Base-by-base conservation (phyloP, 352 stramenopile species). In the Globisporangium barbulae region DNA sequence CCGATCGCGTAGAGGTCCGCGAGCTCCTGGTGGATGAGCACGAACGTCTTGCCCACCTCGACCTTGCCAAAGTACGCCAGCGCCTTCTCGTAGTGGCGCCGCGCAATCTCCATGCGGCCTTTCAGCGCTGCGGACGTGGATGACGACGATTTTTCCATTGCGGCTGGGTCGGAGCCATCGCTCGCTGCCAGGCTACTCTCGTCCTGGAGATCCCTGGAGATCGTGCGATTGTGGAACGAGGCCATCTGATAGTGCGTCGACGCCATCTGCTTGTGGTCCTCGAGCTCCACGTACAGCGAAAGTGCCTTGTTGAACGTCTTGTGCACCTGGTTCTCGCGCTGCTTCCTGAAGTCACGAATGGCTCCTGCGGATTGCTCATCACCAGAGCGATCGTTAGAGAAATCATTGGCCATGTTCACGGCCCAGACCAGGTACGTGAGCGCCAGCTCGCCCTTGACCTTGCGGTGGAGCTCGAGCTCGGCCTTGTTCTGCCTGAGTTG, bases 211-310 rank as follows among this genome's bases (percentile, higher is more conserved):
- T 79, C 78, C 9, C 65, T 73, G 0, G 81, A 74, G 45, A 93
- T 90, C 47, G 76, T 81, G 5, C 81, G 74, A 9, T 76, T 79
- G 61, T 93, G 75, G 63, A 90, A 96, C 3, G 82, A 89, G 4
- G 87, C 87, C 53, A 96, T 90, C 57, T 96, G 87, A 58, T 96
- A 96, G 59, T 96, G 85, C 10, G 85, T 93, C 15, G 87, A 80
- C 5, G 85, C 87, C 4, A 75, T 66, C 64, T 96, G 87, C 68
- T 93, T 93, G 45, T 59, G 42, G 53, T 94, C 85, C 5, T 63
- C 69, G 12, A 96, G 65, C 60, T 96, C 85, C 2, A 72, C 69
- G 63, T 96, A 96, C 41, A 96, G 56, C 13, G 84, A 75, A 30
- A 96, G 58, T 19, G 87, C 81, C 50, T 84, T 90, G 59, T 85